Conservation (phyloP, 139 green algal genomes). For the Closterium sp. region DNA sequence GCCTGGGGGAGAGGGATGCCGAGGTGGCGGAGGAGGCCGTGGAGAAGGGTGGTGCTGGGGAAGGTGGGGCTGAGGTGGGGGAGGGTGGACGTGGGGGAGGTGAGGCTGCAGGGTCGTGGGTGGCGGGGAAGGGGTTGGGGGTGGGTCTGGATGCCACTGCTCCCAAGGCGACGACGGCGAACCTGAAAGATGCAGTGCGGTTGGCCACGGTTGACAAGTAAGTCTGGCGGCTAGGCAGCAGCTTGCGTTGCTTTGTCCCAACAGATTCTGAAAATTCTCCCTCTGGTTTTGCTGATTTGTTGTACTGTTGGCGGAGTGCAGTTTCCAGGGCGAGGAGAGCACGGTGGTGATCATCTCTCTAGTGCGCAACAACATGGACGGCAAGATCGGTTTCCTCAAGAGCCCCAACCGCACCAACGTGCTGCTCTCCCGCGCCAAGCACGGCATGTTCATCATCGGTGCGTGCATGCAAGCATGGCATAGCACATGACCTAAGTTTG, state of each 20-base stretch:
- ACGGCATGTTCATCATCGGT: conserved; percentile 77
- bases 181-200: conserved; percentile 50
- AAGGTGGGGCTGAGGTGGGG: conserved; percentile 25
- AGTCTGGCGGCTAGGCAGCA: background rate
- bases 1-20: conserved; percentile 61
- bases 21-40: conserved; percentile 55
- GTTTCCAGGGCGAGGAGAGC: conserved; percentile 70
- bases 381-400: conserved; percentile 71
- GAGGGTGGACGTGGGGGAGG: background rate
- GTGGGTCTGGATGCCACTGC: background rate
- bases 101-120: background rate
- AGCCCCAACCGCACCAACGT: conserved; percentile 78
- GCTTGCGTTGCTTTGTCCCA: background rate
- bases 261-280: conserved; percentile 54
- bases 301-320: background rate
- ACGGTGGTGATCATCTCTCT: conserved; percentile 72
- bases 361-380: conserved; percentile 70
- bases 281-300: background rate
- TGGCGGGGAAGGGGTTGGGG: background rate
- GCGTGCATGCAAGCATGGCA: conserved; percentile 10
- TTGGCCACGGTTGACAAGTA: conserved; percentile 80
- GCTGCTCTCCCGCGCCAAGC: conserved; percentile 70
- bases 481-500: no score
- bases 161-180: background rate
- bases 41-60: conserved; percentile 42